Conservation (phyloP, 2,329 filamentous ascomycete genomes). For the Diaporthe longicolla region DNA sequence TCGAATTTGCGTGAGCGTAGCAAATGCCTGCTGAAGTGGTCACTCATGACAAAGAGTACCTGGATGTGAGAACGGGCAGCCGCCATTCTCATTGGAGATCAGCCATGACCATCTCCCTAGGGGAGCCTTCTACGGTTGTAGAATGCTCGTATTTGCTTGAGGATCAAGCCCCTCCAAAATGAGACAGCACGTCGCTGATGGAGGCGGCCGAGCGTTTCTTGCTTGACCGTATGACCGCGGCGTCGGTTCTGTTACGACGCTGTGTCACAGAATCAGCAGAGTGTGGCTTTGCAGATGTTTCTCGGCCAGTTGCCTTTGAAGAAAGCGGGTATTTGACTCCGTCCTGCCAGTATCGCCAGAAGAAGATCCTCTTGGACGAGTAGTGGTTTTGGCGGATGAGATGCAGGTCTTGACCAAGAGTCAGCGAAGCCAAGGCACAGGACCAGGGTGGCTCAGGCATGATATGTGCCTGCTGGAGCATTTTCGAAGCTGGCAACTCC, state of each 20-base stretch:
- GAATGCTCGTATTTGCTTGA: not conserved
- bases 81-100: not conserved
- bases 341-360: slow-evolving; percentile 36
- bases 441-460: not conserved
- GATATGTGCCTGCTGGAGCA: not conserved
- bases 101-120: not conserved
- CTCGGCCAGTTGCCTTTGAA: not conserved
- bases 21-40: not conserved
- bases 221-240: not conserved
- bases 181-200: slow-evolving; percentile 20
- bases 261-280: no score
- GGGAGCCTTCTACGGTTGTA: not conserved
- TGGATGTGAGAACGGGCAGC: not conserved
- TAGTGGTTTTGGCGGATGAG: not conserved
- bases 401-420: slow-evolving; percentile 9
- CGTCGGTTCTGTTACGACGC: not conserved
- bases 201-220: slow-evolving; percentile 13
- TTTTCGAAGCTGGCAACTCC: not conserved
- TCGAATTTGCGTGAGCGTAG: not conserved
- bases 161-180: not conserved
- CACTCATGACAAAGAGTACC: not conserved
- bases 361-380: not conserved
- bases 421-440: slow-evolving; percentile 31
- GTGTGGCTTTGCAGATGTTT: not conserved
- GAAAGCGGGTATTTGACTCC: not conserved